These are phyloP conservation scores for Dactylellina leptospora DNA, from an alignment of 2,329 filamentous ascomycete species.

Conservation along the genomic window DNA sequence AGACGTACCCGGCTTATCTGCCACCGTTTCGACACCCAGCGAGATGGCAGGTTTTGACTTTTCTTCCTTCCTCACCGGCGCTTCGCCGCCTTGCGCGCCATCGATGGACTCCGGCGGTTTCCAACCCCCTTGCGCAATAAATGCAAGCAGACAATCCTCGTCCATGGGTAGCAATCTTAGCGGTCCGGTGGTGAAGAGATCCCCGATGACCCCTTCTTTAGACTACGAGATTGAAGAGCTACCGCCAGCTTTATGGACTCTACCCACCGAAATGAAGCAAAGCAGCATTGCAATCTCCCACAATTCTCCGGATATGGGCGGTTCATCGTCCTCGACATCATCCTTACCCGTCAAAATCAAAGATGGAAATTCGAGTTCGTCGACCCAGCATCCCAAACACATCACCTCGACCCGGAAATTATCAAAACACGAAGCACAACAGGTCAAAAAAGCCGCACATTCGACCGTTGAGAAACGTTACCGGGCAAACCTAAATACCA, in stretches of 20 bases:
- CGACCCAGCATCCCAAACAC: constrained; percentile 50
- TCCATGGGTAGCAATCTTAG: constrained; percentile 50
- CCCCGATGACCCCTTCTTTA: constrained; percentile 48
- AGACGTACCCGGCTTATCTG: constrained; percentile 51
- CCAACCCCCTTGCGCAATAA: constrained; percentile 42
- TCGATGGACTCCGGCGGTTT: constrained; percentile 27
- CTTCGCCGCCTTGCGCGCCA: constrained; percentile 48
- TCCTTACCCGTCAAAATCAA: constrained; percentile 44
- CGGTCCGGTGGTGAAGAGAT: constrained; percentile 42
- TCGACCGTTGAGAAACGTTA: constrained; percentile 52
- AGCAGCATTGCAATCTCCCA: constrained; percentile 51
- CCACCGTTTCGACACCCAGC: constrained; percentile 48
- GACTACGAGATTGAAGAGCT: constrained; percentile 51
- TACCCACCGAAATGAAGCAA: constrained; percentile 35
- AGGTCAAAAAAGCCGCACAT: constrained; percentile 51
- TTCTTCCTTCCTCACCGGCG: constrained; percentile 51
- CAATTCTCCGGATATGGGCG: constrained; percentile 50
- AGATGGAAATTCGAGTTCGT: constrained; percentile 29
- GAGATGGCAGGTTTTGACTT: constrained; percentile 54
- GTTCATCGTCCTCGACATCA: constrained; percentile 47
- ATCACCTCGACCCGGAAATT: constrained; percentile 51
- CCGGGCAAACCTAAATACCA: constrained; percentile 50
- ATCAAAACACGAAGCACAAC: constrained; percentile 51
- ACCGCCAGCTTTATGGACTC: constrained; percentile 48
- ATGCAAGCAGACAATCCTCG: constrained; percentile 49